Conservation (phyloP, 2,329 filamentous ascomycete genomes). For the Kalaharituber pfeilii region DNA sequence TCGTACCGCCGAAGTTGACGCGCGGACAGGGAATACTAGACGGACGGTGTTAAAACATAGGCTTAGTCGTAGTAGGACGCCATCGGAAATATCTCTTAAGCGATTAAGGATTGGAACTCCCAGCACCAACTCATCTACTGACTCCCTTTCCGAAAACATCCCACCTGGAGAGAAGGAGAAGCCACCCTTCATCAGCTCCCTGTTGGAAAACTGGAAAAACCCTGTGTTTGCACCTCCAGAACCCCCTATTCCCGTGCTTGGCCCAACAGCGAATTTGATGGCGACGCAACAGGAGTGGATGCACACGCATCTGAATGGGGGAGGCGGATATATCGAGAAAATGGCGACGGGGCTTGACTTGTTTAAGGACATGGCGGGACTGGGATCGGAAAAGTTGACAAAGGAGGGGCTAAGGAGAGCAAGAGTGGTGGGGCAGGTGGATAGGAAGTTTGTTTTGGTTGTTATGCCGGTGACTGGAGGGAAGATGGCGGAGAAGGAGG, state of each 20-base stretch:
- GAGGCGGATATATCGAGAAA: not conserved
- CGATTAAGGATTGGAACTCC: too few relatives aligned
- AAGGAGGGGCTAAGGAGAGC: conserved; percentile 43
- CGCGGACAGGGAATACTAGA: not conserved
- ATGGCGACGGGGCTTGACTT: not conserved
- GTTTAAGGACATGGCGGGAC: not conserved
- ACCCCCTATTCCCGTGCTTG: conserved; percentile 4
- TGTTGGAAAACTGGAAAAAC: not conserved
- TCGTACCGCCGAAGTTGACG: not conserved
- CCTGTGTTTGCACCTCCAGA: not conserved
- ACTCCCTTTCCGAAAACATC: too few relatives aligned
- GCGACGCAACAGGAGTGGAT: not conserved
- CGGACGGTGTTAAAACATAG: too few relatives aligned
- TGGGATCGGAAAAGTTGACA: conserved; percentile 33
- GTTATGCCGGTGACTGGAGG: not conserved
- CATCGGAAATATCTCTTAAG: too few relatives aligned
- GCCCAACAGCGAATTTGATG: conserved; percentile 3
- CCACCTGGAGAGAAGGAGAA: too few relatives aligned
- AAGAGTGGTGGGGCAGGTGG: conserved; percentile 62
- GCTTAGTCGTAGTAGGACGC: too few relatives aligned
- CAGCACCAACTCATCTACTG: too few relatives aligned
- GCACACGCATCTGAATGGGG: not conserved
- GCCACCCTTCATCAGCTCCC: conserved; percentile 5
- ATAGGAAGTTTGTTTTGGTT: conserved; percentile 68
- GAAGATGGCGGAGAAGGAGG: too few relatives aligned